phyloP scores from a whole-genome alignment of 371 early-diverging fungal species.

The Mortierella sp. region DNA sequence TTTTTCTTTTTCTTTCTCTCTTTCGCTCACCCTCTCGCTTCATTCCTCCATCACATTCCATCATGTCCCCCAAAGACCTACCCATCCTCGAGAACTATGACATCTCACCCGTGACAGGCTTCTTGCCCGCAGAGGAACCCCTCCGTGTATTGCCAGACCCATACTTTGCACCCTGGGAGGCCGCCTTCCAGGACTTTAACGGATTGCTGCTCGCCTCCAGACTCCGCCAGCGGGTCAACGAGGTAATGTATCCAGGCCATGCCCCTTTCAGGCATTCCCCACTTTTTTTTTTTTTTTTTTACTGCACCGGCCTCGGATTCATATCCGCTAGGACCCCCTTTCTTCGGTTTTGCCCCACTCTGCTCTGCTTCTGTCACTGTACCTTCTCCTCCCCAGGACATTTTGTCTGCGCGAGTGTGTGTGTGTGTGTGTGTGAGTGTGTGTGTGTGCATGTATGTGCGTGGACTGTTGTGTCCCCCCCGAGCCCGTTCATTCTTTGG shows the following conservation, averaged over 20 bases:
- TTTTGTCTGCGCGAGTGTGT: too few relatives aligned
- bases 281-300: not conserved
- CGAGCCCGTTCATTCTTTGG: not conserved
- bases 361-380: too few relatives aligned
- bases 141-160: constrained; percentile 74
- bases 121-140: constrained; percentile 84
- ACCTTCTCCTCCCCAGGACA: too few relatives aligned
- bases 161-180: constrained; percentile 93
- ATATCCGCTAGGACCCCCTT: too few relatives aligned
- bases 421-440: too few relatives aligned
- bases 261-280: not conserved
- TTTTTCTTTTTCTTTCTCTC: constrained; percentile 7
- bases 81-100: constrained; percentile 81
- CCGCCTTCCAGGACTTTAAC: constrained; percentile 79
- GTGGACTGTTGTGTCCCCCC: too few relatives aligned
- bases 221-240: constrained; percentile 74
- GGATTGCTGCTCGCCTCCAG: constrained; percentile 81
- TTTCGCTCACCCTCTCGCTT: not conserved
- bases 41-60: not conserved
- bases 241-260: constrained; percentile 61
- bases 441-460: too few relatives aligned
- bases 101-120: constrained; percentile 87
- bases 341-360: too few relatives aligned
- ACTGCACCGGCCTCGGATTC: too few relatives aligned
- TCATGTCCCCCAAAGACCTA: constrained; percentile 25